Conservation (phyloP, 805 yeast species). For the Candida fluviatilis region DNA sequence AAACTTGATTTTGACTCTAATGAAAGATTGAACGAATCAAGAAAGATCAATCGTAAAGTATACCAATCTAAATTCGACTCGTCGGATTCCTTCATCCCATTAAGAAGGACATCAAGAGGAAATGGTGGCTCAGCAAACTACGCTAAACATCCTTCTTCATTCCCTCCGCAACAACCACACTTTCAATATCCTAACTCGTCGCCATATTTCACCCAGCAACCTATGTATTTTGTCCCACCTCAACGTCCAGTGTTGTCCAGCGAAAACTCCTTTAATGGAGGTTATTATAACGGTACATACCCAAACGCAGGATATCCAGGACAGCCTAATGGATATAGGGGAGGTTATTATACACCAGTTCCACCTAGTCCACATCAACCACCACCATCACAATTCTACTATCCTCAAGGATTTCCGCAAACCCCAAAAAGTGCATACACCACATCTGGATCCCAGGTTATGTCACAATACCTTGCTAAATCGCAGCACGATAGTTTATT, state of each 20-base stretch:
- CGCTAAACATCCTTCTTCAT: neutral
- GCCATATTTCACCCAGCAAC: neutral
- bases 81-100: slow-evolving; percentile 19
- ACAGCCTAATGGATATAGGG: neutral
- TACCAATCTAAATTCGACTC: slow-evolving; percentile 13
- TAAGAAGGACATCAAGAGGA: slow-evolving; percentile 14
- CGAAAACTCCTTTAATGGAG: neutral
- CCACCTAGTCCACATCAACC: slow-evolving; percentile 4
- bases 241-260: neutral
- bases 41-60: slow-evolving; percentile 5
- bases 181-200: neutral
- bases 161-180: neutral
- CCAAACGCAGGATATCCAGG: neutral
- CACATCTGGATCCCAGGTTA: slow-evolving; percentile 62
- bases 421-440: slow-evolving; percentile 8
- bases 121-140: slow-evolving; percentile 18
- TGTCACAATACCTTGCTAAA: slow-evolving; percentile 77
- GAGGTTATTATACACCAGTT: neutral
- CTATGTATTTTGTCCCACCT: neutral
- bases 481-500: slow-evolving; percentile 57
- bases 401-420: slow-evolving; percentile 9
- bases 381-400: slow-evolving; percentile 8
- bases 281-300: neutral
- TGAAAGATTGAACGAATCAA: neutral
- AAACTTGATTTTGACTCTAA: neutral